Evolutionary conservation across 441 rosid species (phyloP).

Genomic region (Eruca vesicaria): DNA sequence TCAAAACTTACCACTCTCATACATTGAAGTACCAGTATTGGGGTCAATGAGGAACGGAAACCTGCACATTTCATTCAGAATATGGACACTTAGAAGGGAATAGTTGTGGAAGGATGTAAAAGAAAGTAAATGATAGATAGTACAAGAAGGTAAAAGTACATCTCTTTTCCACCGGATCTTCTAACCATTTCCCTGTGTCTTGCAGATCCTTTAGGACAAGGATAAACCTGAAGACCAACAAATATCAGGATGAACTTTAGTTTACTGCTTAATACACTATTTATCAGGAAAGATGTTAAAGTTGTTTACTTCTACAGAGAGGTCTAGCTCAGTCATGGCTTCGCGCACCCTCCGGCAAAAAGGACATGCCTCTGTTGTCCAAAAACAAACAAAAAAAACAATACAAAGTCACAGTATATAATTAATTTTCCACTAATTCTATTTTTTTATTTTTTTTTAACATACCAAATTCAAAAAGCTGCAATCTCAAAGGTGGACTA

Average conservation of each 20-base stretch:
- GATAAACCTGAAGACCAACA: slow-evolving; percentile 60
- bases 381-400: slow-evolving; percentile 24
- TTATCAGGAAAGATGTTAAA: neutral
- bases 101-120: neutral
- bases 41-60: slow-evolving; percentile 82
- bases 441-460: neutral
- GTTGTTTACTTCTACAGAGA: slow-evolving; percentile 61
- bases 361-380: slow-evolving; percentile 78
- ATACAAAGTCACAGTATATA: neutral
- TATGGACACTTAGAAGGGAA: neutral
- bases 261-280: neutral
- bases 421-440: neutral
- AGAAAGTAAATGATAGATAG: slow-evolving; percentile 7
- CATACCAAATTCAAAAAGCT: slow-evolving; percentile 79
- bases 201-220: slow-evolving; percentile 86
- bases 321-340: slow-evolving; percentile 85
- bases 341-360: slow-evolving; percentile 87
- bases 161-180: slow-evolving; percentile 76
- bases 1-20: slow-evolving; percentile 71
- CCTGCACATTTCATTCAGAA: slow-evolving; percentile 42
- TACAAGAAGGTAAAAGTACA: slow-evolving; percentile 39
- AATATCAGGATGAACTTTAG: slow-evolving; percentile 16
- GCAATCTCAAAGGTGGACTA: slow-evolving; percentile 49
- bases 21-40: slow-evolving; percentile 61
- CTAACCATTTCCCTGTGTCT: slow-evolving; percentile 79